These are phyloP conservation scores for Recurvomyces mirabilis DNA, from an alignment of 495 filamentous ascomycete genomes.

Conservation along the genomic window DNA sequence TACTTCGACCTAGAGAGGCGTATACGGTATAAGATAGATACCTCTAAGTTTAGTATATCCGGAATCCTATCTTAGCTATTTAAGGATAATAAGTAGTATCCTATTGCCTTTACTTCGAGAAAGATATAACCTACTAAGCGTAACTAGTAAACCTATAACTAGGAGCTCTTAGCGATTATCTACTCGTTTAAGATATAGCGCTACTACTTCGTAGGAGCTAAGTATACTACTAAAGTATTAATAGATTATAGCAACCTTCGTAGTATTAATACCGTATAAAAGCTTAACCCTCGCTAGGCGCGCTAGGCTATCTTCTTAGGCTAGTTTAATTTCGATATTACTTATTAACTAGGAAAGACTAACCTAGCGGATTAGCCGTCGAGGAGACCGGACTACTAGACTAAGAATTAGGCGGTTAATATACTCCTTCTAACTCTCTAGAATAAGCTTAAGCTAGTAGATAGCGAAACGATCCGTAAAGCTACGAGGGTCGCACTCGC, in stretches of 20 bases:
- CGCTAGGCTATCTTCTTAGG: constrained; percentile 22
- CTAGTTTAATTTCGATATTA: constrained; percentile 27
- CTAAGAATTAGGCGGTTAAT: not conserved
- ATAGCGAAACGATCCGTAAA: not conserved
- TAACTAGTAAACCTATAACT: constrained; percentile 15
- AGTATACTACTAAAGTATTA: constrained; percentile 8
- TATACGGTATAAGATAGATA: constrained; percentile 8
- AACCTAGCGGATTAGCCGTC: not conserved
- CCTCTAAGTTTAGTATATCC: constrained; percentile 19
- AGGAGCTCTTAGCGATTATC: constrained; percentile 10
- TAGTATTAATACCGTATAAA: constrained; percentile 9
- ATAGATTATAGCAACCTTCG: constrained; percentile 14
- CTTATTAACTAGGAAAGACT: constrained; percentile 8
- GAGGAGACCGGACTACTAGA: not conserved
- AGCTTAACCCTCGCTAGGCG: constrained; percentile 23
- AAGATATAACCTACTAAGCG: constrained; percentile 2
- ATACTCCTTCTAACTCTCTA: not conserved
- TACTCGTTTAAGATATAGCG: constrained; percentile 8
- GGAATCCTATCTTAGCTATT: constrained; percentile 4
- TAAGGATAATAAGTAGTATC: constrained; percentile 1
- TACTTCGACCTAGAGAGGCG: not conserved
- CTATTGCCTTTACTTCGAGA: constrained; percentile 5
- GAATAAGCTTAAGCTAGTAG: not conserved
- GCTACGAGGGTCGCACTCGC: not conserved
- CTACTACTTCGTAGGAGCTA: not conserved